Evolutionary conservation across 2,329 filamentous ascomycete genomes (phyloP), one percentile per base, ranked within the genome.

Genomic region (Aspergillus aculeatus): DNA sequence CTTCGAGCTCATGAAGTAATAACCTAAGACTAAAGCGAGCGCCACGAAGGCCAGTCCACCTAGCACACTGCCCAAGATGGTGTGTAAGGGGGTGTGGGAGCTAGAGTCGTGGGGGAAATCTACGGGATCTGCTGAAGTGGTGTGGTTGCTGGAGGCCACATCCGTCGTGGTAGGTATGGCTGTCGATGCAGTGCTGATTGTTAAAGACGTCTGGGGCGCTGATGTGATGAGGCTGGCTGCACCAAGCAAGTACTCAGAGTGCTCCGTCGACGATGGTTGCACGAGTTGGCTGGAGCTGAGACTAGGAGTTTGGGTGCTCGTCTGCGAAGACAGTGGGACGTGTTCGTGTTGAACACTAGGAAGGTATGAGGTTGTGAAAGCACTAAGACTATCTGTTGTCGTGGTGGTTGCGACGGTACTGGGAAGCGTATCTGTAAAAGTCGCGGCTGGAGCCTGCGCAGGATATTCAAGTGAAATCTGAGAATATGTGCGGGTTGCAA

Each of bases 61-160:
- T 16, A 76, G 41, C 6, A 68, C 57, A 44, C 69, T 68, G 1
- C 72, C 74, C 35, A 74, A 64, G 31, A 75, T 66, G 6, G 61
- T 58, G n/a, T 65, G 64, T 19, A 68, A 59, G 3, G 64, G 54
- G 26, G 56, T 50, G 9, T 47, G 26, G 29, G 38, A n/a, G 41
- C 31, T 38, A n/a, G 41, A 23, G 44, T 57, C 50, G 11, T 59
- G 31, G 23, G 59, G 56, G 11, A n/a, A 29, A 31, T 32, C 47
- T 38, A 62, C 38, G 31, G 21, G 31, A 14, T 38, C 31, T 11
- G 47, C 51, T 24, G 31, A n/a, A 11, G 58, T 50, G n/a, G 35
- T 41, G n/a, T 50, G 51, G 12, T 60, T 38, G 19, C 44, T 58
- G n/a, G 58, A n/a, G n/a, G 44, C n/a, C 16, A 26, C 38, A 47